These are phyloP conservation scores for Trichaptum fuscoviolaceum DNA, from an alignment of 768 basidiomycete species.

Conservation along the genomic window DNA sequence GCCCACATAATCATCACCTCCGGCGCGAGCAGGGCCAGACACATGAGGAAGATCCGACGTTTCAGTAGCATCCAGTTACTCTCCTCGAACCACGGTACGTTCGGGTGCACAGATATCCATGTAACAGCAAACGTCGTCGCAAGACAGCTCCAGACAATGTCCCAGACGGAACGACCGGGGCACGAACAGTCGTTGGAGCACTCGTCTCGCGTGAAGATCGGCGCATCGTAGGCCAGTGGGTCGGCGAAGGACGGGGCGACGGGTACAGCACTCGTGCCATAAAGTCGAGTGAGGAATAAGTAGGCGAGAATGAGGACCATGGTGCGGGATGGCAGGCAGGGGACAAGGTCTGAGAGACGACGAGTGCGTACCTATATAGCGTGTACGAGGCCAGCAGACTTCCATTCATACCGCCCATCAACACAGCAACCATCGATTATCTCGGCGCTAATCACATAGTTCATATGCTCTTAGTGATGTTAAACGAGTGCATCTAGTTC, in stretches of 20 bases:
- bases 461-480: too few relatives aligned
- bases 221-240: background rate
- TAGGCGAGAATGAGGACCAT: background rate
- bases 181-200: background rate
- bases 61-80: background rate
- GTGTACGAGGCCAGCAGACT: too few relatives aligned
- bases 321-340: too few relatives aligned
- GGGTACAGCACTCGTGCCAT: background rate
- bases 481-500: too few relatives aligned
- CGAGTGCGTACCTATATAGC: too few relatives aligned
- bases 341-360: too few relatives aligned
- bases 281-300: background rate
- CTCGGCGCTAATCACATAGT: too few relatives aligned
- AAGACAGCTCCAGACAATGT: conserved; percentile 24
- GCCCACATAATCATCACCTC: conserved; percentile 20
- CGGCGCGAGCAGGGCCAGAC: conserved; percentile 22
- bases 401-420: too few relatives aligned
- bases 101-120: conserved; percentile 27
- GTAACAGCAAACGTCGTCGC: conserved; percentile 24
- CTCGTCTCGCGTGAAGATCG: background rate
- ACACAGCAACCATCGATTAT: too few relatives aligned
- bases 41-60: conserved; percentile 16
- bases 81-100: conserved; percentile 21
- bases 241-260: too few relatives aligned
- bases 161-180: background rate